Evolutionary conservation across 1,139 yeast species (phyloP), one percentile per base, ranked within the genome.

Genomic region (Pichia sp.): DNA sequence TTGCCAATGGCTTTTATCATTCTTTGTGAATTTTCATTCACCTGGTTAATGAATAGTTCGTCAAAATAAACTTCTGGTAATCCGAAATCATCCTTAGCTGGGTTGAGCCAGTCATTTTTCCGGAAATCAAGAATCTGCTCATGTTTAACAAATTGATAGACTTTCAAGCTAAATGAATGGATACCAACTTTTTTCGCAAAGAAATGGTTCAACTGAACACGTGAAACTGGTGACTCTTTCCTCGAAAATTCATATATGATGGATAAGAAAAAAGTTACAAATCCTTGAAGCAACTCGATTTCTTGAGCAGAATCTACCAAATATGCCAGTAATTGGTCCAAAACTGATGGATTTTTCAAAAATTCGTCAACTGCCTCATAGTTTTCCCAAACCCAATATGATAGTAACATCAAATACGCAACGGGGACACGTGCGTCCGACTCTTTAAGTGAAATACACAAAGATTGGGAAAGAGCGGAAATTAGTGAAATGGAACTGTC

Each of bases 1-100:
- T 81, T 84, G 43, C 79, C 80, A 37, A 92, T 66, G 0, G 95
- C 81, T 42, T 81, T 73, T 49, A 75, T 76, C 35, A 92, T 77
- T 45, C 96, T 70, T 23, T 75, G 66, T 52, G 75, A 78, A 55
- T 86, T 85, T 7, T 83, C 94, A 52, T 79, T 82, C 42, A 92
- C 65, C 45, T 87, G 65, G 4, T 68, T 68, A 3, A 86, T 81
- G 57, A 86, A 87, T 3, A 71, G 65, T 0, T 74, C 58, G 51
- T 81, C 84, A 57, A 92, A 83, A 54, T 75, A 87, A 1, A 90
- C 86, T 47, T 79, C 77, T 0, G 97, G 98, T 36, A 90, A 69
- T 1, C 98, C 98, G 2, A 11, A 31, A 3, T 78, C 81, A 58
- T 87, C 95, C 50, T 76, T 74, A 5, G 66, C 65, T 3, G 79